These are phyloP conservation scores for Aphanomyces cochlioides DNA, from an alignment of 352 stramenopile species.

Conservation along the genomic window DNA sequence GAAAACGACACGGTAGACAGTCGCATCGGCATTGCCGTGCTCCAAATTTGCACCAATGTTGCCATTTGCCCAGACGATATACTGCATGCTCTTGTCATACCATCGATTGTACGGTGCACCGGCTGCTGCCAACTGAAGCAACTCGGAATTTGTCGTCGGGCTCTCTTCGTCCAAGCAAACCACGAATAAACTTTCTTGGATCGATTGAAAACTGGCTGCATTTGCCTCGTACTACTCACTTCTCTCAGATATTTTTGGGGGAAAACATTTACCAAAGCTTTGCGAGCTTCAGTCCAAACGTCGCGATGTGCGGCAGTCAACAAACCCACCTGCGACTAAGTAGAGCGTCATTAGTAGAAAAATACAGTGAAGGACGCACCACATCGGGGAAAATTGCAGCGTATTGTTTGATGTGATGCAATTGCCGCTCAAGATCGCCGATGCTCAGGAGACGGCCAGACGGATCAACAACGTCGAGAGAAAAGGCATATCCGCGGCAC, in stretches of 20 bases:
- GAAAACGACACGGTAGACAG: constrained; percentile 43
- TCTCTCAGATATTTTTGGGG: constrained; percentile 24
- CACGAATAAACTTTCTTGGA: constrained; percentile 86
- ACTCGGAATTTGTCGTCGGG: constrained; percentile 43
- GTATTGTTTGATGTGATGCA: constrained; percentile 52
- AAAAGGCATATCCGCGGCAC: constrained; percentile 51
- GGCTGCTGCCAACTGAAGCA: constrained; percentile 55
- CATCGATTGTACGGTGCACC: constrained; percentile 82
- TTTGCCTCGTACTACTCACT: constrained; percentile 11
- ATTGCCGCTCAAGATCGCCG: constrained; percentile 56
- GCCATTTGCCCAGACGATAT: constrained; percentile 91
- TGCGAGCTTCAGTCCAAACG: constrained; percentile 77
- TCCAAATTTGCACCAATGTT: constrained; percentile 91
- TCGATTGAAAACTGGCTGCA: constrained; percentile 54
- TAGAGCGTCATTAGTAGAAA: constrained; percentile 35
- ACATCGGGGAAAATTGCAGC: constrained; percentile 39
- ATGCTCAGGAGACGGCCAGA: constrained; percentile 50
- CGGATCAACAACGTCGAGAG: constrained; percentile 48
- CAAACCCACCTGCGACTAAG: constrained; percentile 56
- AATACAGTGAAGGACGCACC: constrained; percentile 11
- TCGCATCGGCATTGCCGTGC: constrained; percentile 94
- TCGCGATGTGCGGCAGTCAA: constrained; percentile 86
- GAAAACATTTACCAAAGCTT: constrained; percentile 54
- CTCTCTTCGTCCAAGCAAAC: constrained; percentile 81
- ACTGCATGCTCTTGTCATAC: constrained; percentile 96